phyloP scores from a whole-genome alignment of 2,329 filamentous ascomycete genomes.

The Berkeleyomyces rouxiae region DNA sequence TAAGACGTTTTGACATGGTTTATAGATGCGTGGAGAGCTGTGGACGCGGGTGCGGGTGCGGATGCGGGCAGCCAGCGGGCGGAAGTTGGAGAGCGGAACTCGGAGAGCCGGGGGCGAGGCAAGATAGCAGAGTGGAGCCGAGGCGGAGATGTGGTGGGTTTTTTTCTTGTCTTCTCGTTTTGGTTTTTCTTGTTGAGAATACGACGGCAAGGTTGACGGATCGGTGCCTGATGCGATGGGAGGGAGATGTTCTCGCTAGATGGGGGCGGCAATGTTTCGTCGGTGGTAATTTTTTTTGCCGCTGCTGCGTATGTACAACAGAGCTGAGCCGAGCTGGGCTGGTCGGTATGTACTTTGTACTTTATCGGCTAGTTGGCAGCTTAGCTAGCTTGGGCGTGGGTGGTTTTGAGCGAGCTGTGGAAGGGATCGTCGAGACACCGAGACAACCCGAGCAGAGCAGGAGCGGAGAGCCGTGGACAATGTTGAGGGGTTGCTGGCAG shows the following conservation, averaged over 20 bases:
- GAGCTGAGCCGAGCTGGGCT: too few relatives aligned
- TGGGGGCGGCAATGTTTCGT: background rate
- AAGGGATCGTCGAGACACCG: background rate
- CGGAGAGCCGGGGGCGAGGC: too few relatives aligned
- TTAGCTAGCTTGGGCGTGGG: background rate
- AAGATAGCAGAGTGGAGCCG: too few relatives aligned
- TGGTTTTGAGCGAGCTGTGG: background rate
- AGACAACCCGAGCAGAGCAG: background rate
- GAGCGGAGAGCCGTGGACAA: background rate
- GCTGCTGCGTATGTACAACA: background rate
- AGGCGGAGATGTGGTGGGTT: too few relatives aligned
- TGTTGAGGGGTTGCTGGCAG: too few relatives aligned
- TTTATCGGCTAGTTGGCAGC: too few relatives aligned
- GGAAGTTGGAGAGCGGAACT: too few relatives aligned
- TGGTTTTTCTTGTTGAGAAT: background rate
- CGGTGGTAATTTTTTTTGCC: background rate
- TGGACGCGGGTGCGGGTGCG: background rate
- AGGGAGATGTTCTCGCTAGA: background rate
- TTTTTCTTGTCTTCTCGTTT: too few relatives aligned
- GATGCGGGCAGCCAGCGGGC: background rate
- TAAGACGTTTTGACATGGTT: slow-evolving; percentile 48
- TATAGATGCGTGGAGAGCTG: background rate
- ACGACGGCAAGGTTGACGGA: too few relatives aligned
- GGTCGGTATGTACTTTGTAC: too few relatives aligned
- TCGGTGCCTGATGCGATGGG: background rate